These are phyloP conservation scores for Acer saccharum DNA, from an alignment of 345 rosid genomes.

Conservation along the genomic window DNA sequence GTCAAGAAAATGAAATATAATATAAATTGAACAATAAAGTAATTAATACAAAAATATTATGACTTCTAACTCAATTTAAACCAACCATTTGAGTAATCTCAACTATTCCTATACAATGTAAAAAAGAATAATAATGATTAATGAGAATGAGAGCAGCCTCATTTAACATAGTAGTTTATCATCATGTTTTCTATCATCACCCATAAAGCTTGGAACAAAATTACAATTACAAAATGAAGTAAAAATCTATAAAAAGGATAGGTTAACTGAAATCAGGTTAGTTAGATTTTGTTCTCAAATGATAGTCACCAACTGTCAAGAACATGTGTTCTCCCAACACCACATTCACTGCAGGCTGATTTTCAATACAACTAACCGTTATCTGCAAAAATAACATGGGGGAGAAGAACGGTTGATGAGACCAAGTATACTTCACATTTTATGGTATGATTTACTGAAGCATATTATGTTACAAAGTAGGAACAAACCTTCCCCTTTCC, in stretches of 20 bases:
- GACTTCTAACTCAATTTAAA: not conserved
- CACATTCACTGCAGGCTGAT: conserved; percentile 52
- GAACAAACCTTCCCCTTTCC: conserved; percentile 73
- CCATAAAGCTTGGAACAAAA: not conserved
- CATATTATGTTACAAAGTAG: not conserved
- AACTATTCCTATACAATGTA: too few relatives aligned
- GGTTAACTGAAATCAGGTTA: not conserved
- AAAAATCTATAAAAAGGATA: not conserved
- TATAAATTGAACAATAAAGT: not conserved
- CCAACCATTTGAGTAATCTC: not conserved
- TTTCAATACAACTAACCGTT: conserved; percentile 54
- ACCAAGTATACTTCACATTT: too few relatives aligned
- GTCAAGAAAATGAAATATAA: not conserved
- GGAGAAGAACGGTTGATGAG: not conserved
- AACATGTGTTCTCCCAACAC: conserved; percentile 59
- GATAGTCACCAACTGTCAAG: conserved; percentile 58
- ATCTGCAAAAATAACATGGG: conserved; percentile 41
- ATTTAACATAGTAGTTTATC: not conserved
- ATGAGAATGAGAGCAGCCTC: not conserved
- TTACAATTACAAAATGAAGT: not conserved
- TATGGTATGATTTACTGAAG: not conserved
- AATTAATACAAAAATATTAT: too few relatives aligned
- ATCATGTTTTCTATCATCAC: not conserved
- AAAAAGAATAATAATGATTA: not conserved
- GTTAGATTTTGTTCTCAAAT: conserved; percentile 22